phyloP scores from a whole-genome alignment of 1,284 basidiomycete genomes.

The Boletus austroedulis region DNA sequence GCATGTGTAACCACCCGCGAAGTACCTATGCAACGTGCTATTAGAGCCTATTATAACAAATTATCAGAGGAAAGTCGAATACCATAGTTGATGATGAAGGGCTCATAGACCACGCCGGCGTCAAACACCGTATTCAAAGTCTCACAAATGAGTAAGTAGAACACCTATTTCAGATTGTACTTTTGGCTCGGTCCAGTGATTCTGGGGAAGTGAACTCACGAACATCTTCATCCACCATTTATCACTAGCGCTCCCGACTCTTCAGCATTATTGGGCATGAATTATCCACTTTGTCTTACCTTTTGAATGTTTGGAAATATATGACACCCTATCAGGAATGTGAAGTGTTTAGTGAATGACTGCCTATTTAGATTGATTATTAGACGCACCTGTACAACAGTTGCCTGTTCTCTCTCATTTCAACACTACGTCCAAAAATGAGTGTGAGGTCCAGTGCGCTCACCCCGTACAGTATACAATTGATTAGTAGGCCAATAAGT shows the following conservation, averaged over 20 bases:
- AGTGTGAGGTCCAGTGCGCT: conserved; percentile 8
- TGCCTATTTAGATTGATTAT: neutral
- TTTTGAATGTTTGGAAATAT: conserved; percentile 11
- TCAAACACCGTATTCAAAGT: conserved; percentile 44
- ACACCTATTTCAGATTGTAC: conserved; percentile 30
- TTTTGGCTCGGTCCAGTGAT: neutral
- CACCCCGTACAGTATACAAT: conserved; percentile 50
- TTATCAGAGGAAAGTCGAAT: neutral
- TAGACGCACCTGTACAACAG: conserved; percentile 12
- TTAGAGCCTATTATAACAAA: neutral
- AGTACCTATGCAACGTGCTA: neutral
- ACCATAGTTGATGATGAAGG: conserved; percentile 44
- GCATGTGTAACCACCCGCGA: neutral
- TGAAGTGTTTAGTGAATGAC: conserved; percentile 10
- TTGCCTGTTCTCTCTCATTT: conserved; percentile 7
- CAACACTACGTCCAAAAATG: neutral
- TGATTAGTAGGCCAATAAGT: conserved; percentile 44
- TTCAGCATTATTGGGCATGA: neutral
- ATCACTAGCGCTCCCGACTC: conserved; percentile 33
- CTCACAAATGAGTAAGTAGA: conserved; percentile 43
- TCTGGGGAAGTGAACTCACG: conserved; percentile 28
- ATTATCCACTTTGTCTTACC: conserved; percentile 1
- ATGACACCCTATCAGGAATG: conserved; percentile 33
- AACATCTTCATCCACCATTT: conserved; percentile 41
- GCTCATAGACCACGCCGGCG: conserved; percentile 46